Evolutionary conservation across 2,329 filamentous ascomycete species (phyloP).

Genomic region (Claviceps quebecensis): DNA sequence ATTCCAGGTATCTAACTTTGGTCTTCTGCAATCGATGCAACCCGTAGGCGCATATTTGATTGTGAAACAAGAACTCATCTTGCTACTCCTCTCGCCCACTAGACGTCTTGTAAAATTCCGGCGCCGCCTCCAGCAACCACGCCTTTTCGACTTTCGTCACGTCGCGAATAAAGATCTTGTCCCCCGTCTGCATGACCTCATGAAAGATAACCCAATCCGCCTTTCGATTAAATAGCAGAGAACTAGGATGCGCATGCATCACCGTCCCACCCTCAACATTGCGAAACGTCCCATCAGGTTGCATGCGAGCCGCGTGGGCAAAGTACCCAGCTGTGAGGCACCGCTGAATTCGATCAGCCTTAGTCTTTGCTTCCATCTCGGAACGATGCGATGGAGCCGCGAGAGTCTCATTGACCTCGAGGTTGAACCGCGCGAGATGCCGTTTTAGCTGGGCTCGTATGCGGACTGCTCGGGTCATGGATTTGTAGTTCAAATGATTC

Average conservation of each 20-base stretch:
- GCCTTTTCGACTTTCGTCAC: constrained; percentile 83
- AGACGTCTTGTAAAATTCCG: constrained; percentile 61
- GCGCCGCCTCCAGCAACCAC: constrained; percentile 85
- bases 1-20: no score
- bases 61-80: neutral
- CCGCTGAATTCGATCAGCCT: constrained; percentile 62
- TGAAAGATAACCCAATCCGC: constrained; percentile 95
- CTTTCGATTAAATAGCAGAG: constrained; percentile 90
- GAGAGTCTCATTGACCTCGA: constrained; percentile 53
- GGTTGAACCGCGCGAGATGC: constrained; percentile 74
- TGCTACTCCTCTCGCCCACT: constrained; percentile 12
- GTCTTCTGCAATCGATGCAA: no score
- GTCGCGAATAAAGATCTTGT: constrained; percentile 82
- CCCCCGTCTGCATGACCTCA: constrained; percentile 77
- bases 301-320: constrained; percentile 85
- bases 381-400: constrained; percentile 15
- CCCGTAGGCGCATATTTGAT: no score
- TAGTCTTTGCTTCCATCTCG: constrained; percentile 16
- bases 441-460: constrained; percentile 76
- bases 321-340: constrained; percentile 88
- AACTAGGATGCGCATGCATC: constrained; percentile 80
- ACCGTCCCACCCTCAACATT: constrained; percentile 69
- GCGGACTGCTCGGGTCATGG: constrained; percentile 67
- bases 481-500: constrained; percentile 76
- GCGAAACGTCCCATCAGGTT: constrained; percentile 77